Evolutionary conservation across 1,284 basidiomycete species (phyloP), one percentile per base, ranked within the genome.

Genomic region (Phaffia rhodozyma): DNA sequence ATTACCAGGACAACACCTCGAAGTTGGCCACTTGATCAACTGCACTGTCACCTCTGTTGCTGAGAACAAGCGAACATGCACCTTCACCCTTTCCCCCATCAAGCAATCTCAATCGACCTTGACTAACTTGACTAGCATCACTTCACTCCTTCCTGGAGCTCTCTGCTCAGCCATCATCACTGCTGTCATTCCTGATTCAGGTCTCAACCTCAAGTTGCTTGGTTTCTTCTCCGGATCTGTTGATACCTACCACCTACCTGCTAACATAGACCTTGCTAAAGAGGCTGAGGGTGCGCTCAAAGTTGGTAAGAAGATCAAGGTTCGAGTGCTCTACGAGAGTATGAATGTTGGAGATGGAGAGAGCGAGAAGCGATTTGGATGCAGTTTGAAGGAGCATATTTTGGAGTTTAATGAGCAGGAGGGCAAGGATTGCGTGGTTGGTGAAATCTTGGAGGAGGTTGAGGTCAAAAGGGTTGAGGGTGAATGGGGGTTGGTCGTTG

Each of bases 191-290:
- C 80, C 86, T 21, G 61, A 58, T 16, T 80, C 79, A 25, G 96
- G 97, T 29, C 78, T 98, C 60, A 89, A 89, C 71, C 79, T 98
- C 57, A 92, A 94, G 76, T 80, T 97, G 25, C 82, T 93, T 38
- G 94, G 93, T 1, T 94, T 90, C 76, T 97, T 93, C 74, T 86
- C 91, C 58, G 94, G 91, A 34, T 94, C 91, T 0, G 82, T 92
- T 59, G 92, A 97, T 72, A 78, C 84, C 53, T 83, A 86, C 67
- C 93, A 98, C 75, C 77, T 97, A 25, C 79, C 79, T 3, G 60
- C 74, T 9, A 68, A 79, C 55, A 72, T 78, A 23, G 74, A 78
- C 6, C 65, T 62, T 34, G 74, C 76, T 61, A 69, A 77, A 25
- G 38, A 43, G 38, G 13, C 38, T 43, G 79, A 81, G 51, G 80